phyloP scores from a whole-genome alignment of 2,329 filamentous ascomycete species.

The Colletotrichum shisoi region DNA sequence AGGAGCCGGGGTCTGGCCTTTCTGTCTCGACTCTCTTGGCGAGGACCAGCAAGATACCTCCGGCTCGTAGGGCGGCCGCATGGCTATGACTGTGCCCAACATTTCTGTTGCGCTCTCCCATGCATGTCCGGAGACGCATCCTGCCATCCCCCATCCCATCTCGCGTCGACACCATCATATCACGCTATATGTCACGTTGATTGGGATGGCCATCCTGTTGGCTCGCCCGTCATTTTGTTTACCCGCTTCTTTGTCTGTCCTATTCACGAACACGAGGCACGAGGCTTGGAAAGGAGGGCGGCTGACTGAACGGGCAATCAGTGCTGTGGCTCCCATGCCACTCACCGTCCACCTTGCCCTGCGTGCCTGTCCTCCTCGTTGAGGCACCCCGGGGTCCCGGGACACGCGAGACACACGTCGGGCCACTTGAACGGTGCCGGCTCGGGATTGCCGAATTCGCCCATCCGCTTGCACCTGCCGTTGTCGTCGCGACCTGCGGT shows the following conservation, averaged over 20 bases:
- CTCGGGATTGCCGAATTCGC: slow-evolving; percentile 21
- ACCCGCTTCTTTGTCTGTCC: slow-evolving; percentile 3
- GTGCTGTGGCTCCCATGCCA: slow-evolving; percentile 13
- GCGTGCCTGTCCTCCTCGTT: not conserved
- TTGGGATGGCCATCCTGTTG: slow-evolving; percentile 19
- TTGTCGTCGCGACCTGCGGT: not conserved
- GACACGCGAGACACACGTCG: not conserved
- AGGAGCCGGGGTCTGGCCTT: slow-evolving; percentile 18
- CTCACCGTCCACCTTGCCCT: not conserved
- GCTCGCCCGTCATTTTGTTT: slow-evolving; percentile 1
- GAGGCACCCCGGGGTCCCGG: slow-evolving; percentile 13
- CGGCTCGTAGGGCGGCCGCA: slow-evolving; percentile 15
- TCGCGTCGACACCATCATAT: slow-evolving; percentile 11
- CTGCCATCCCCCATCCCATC: slow-evolving; percentile 12
- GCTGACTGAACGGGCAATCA: slow-evolving; percentile 23
- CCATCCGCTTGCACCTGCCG: slow-evolving; percentile 23
- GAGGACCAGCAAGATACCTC: slow-evolving; percentile 4
- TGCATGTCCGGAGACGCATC: not conserved
- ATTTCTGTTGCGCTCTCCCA: not conserved
- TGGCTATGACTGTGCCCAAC: not conserved
- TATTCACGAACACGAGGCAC: slow-evolving; percentile 26
- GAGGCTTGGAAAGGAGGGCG: slow-evolving; percentile 7
- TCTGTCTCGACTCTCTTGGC: not conserved
- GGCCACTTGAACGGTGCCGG: not conserved
- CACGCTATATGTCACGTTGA: slow-evolving; percentile 16